A percentile compares a stretch with the other conserved stretches of the same genome.
These are phyloP conservation scores for Lenwebbia sp. DNA, from an alignment of 345 rosid genomes.

Conservation along the genomic window DNA sequence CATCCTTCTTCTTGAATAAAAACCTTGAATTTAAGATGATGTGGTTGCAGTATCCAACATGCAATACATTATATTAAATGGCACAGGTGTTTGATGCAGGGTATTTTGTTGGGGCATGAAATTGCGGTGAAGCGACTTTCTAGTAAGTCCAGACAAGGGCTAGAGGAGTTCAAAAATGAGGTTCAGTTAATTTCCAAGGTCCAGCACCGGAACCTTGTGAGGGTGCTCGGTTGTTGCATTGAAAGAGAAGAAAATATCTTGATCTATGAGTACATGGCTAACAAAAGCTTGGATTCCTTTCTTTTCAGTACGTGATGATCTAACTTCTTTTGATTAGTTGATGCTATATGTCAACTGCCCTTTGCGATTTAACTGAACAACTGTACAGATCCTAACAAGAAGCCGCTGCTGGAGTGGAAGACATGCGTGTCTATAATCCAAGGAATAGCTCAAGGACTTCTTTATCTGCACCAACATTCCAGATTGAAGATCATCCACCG, in stretches of 20 bases:
- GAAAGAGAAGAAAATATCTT: constrained; percentile 8
- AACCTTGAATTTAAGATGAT: neutral
- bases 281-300: constrained; percentile 15
- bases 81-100: neutral
- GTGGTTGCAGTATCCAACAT: neutral
- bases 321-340: neutral
- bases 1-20: too few relatives aligned
- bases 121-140: constrained; percentile 12
- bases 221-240: constrained; percentile 11
- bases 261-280: constrained; percentile 15
- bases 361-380: neutral
- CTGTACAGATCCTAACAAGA: constrained; percentile 1
- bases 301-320: constrained; percentile 7
- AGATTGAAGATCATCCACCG: neutral
- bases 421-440: neutral
- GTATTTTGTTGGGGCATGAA: neutral
- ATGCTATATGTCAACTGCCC: neutral
- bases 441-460: constrained; percentile 2
- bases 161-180: constrained; percentile 15
- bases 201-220: constrained; percentile 18
- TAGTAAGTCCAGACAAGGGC: constrained; percentile 10
- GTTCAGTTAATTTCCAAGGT: constrained; percentile 8
- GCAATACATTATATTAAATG: neutral
- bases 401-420: constrained; percentile 10
- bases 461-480: constrained; percentile 1